Conservation (phyloP, 345 rosid species). For the Stellera chamaejasme region DNA sequence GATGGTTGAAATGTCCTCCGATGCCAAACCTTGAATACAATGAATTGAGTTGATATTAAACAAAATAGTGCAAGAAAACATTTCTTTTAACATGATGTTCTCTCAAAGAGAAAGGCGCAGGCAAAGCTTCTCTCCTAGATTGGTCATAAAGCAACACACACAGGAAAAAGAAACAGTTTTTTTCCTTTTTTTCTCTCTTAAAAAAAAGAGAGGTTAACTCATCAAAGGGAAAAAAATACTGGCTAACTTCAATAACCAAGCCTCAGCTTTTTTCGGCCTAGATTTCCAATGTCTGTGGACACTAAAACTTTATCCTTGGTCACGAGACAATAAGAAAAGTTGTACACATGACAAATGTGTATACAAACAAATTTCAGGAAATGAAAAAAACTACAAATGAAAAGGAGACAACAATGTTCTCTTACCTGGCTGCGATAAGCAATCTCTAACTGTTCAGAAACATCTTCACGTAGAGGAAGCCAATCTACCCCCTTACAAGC, state of each 20-base stretch:
- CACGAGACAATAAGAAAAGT: too few species aligned
- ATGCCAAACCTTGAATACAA: constrained; percentile 73
- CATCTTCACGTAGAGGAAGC: constrained; percentile 92
- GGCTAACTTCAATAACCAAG: background rate
- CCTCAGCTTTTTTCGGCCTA: background rate
- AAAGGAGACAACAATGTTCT: too few species aligned
- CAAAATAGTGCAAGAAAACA: background rate
- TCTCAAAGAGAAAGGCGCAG: background rate
- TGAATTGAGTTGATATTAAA: constrained; percentile 11
- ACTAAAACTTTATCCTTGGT: too few species aligned
- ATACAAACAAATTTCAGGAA: background rate
- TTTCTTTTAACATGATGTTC: constrained; percentile 1
- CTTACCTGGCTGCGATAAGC: constrained; percentile 74
- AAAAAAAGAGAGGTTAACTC: background rate
- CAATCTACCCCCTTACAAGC: constrained; percentile 94
- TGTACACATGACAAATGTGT: too few species aligned
- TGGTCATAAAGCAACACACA: background rate
- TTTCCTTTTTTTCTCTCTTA: too few species aligned
- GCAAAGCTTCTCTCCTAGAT: constrained; percentile 1
- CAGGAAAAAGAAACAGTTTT: constrained; percentile 1
- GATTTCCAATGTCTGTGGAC: too few species aligned
- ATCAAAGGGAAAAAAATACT: constrained; percentile 8
- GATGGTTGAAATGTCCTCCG: constrained; percentile 90
- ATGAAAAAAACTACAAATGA: background rate
- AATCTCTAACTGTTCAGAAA: constrained; percentile 82